These are phyloP conservation scores for Epichloe glyceriae DNA, from an alignment of 2,329 filamentous ascomycete genomes.

Conservation along the genomic window DNA sequence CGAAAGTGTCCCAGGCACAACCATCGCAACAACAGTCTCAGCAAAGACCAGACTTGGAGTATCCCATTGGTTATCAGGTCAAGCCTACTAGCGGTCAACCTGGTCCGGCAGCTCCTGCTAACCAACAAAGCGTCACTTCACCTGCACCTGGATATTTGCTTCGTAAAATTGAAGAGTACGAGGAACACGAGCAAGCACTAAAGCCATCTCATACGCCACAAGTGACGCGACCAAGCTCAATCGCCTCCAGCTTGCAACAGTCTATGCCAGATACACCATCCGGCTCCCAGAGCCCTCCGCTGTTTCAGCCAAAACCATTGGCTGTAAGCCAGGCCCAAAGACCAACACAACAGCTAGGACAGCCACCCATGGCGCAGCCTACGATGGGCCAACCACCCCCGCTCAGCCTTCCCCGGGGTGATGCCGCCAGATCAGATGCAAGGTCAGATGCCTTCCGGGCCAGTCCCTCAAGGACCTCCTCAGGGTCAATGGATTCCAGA, in stretches of 20 bases:
- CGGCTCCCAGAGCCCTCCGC: not conserved
- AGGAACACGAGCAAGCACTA: constrained; percentile 4
- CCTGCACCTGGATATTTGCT: constrained; percentile 5
- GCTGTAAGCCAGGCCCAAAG: not conserved
- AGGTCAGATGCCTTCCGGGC: not conserved
- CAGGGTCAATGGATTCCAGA: not conserved
- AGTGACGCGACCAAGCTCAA: not conserved
- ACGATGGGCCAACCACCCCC: not conserved
- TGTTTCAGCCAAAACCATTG: constrained; percentile 1
- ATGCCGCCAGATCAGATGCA: not conserved
- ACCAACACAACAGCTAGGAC: not conserved
- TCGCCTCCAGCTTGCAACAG: constrained; percentile 1
- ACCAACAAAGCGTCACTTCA: not conserved
- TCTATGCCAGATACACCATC: not conserved
- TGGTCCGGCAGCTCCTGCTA: not conserved
- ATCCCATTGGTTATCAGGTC: constrained; percentile 5
- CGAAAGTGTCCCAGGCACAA: not conserved
- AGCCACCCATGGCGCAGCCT: not conserved
- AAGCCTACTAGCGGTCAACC: not conserved
- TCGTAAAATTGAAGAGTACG: constrained; percentile 9
- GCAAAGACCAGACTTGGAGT: not conserved
- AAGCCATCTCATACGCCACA: not conserved
- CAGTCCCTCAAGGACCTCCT: not conserved
- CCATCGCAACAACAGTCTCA: not conserved
- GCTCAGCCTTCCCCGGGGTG: not conserved